Evolutionary conservation across 306 rosid genomes (phyloP).

Genomic region (Trifolium fragiferum): DNA sequence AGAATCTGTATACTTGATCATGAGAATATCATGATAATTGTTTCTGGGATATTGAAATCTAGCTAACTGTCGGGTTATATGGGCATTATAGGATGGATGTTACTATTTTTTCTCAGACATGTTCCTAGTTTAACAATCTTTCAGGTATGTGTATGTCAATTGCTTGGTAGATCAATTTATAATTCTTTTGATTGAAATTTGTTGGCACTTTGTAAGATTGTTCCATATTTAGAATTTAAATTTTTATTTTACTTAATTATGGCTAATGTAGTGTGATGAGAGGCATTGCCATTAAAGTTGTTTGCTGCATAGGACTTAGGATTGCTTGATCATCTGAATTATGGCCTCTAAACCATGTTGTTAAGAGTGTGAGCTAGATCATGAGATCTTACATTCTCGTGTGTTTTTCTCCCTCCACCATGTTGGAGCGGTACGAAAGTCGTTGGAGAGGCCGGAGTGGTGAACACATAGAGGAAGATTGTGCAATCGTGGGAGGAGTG

Average conservation of each 20-base stretch:
- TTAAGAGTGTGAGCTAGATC: too few relatives aligned
- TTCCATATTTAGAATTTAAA: conserved; percentile 15
- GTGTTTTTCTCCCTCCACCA: too few relatives aligned
- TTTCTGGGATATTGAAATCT: conserved; percentile 58
- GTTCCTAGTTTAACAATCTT: conserved; percentile 57
- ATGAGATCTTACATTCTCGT: too few relatives aligned
- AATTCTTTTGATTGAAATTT: conserved; percentile 61
- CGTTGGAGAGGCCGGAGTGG: too few relatives aligned
- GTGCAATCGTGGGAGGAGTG: too few relatives aligned
- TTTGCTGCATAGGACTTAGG: not conserved
- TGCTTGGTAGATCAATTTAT: conserved; percentile 54
- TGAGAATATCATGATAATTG: conserved; percentile 66
- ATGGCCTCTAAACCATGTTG: not conserved
- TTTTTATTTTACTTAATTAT: conserved; percentile 6
- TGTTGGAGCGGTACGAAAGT: too few relatives aligned
- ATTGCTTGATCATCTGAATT: not conserved
- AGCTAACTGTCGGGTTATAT: conserved; percentile 58
- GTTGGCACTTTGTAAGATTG: conserved; percentile 34
- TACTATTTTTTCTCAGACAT: conserved; percentile 61
- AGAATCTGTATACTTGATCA: conserved; percentile 73
- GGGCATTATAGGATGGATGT: conserved; percentile 57
- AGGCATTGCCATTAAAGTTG: not conserved
- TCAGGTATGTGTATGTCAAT: conserved; percentile 75
- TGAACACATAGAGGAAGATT: too few relatives aligned
- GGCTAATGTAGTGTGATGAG: not conserved